Evolutionary conservation across 1,139 yeast species (phyloP).

Genomic region (Debaryomycetaceae sp.): DNA sequence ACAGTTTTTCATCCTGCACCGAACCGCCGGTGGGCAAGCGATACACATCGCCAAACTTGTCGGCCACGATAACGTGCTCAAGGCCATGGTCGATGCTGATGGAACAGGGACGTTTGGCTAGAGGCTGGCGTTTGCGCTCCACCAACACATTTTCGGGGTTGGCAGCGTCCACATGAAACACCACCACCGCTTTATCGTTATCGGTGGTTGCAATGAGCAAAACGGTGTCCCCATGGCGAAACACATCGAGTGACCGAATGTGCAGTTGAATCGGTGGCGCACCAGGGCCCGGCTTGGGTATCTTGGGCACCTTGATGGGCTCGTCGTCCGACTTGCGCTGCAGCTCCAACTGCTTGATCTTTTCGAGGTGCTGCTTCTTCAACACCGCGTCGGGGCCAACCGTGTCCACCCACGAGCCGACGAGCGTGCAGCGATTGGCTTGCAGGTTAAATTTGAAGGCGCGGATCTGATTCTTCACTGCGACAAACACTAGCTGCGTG

Average conservation of each 20-base stretch:
- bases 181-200: constrained; percentile 75
- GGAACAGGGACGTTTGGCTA: constrained; percentile 89
- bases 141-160: constrained; percentile 33
- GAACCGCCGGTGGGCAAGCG: constrained; percentile 33
- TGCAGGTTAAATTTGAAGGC: constrained; percentile 38
- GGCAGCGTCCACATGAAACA: constrained; percentile 43
- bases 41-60: constrained; percentile 96
- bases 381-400: constrained; percentile 37
- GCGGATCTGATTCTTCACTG: constrained; percentile 53
- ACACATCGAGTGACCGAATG: constrained; percentile 56
- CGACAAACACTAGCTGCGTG: constrained; percentile 48
- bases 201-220: constrained; percentile 70
- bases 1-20: constrained; percentile 33
- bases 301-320: constrained; percentile 41
- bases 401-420: constrained; percentile 59
- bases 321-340: constrained; percentile 16
- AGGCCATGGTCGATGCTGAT: constrained; percentile 56
- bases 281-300: constrained; percentile 63
- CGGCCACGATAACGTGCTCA: constrained; percentile 66
- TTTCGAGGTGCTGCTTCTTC: constrained; percentile 44
- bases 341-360: constrained; percentile 19
- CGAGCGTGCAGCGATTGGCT: constrained; percentile 13
- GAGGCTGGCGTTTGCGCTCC: constrained; percentile 65
- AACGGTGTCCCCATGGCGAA: constrained; percentile 41
- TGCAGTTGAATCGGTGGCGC: constrained; percentile 64